Percentiles rank a stretch among this genome's conserved stretches.
phyloP scores from a whole-genome alignment of 805 yeast genomes.

The Yarrowia hollandica region DNA sequence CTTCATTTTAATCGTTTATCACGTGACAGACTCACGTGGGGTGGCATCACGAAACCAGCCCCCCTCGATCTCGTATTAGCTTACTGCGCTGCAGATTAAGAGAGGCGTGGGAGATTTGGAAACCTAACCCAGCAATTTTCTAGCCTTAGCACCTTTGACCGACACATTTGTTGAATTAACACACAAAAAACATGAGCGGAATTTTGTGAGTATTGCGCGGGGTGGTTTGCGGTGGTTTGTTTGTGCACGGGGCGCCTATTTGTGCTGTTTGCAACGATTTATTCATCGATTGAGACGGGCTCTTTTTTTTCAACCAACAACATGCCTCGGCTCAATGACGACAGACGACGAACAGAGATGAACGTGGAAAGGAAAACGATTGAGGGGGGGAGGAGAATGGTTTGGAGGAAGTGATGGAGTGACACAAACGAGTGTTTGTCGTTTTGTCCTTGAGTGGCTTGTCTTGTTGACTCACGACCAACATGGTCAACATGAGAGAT shows the following conservation, averaged over 20 bases:
- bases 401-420: too few species aligned
- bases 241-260: neutral
- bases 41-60: neutral
- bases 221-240: neutral
- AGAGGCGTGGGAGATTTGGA: conserved; percentile 6
- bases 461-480: too few species aligned
- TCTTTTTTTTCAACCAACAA: too few species aligned
- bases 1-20: neutral
- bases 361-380: too few species aligned
- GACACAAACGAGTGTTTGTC: too few species aligned
- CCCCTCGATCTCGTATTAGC: conserved; percentile 15
- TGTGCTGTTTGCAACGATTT: too few species aligned
- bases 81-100: conserved; percentile 3
- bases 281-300: neutral
- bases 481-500: too few species aligned
- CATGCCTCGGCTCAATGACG: too few species aligned
- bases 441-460: too few species aligned
- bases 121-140: conserved; percentile 25
- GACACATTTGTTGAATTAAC: neutral
- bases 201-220: conserved; percentile 14
- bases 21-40: neutral
- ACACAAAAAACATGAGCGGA: conserved; percentile 9
- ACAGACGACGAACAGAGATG: too few species aligned
- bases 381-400: too few species aligned
- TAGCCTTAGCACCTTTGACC: conserved; percentile 16